Conservation (phyloP, 2,329 filamentous ascomycete species). For the Coniochaeta hoffmannii region DNA sequence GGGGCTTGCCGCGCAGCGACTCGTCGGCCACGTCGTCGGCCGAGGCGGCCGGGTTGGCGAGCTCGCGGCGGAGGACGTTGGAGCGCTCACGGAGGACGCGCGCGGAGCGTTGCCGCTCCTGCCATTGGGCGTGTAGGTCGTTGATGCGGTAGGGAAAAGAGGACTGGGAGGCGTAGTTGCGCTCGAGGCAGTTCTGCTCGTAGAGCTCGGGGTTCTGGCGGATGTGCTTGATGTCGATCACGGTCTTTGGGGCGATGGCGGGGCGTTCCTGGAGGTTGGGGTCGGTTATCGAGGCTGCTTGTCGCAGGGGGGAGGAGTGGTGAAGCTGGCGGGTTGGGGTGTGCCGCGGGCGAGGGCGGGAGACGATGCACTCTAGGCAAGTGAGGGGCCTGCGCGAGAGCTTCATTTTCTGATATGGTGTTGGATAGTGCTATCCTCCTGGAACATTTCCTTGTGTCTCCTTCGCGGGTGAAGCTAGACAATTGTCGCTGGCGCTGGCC, state of each 20-base stretch:
- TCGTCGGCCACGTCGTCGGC: slow-evolving; percentile 23
- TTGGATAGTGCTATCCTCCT: background rate
- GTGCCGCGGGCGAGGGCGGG: background rate
- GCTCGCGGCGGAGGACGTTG: slow-evolving; percentile 54
- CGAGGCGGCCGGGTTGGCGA: slow-evolving; percentile 44
- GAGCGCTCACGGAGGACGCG: slow-evolving; percentile 57
- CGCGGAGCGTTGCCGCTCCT: slow-evolving; percentile 51
- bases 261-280: slow-evolving; percentile 34
- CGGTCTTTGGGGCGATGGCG: slow-evolving; percentile 68
- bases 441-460: too few relatives aligned
- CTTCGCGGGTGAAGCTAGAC: too few relatives aligned
- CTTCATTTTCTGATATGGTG: slow-evolving; percentile 7
- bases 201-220: slow-evolving; percentile 76
- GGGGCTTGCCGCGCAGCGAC: slow-evolving; percentile 19
- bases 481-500: too few relatives aligned
- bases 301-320: slow-evolving; percentile 1
- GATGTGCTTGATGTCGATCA: slow-evolving; percentile 82
- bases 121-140: slow-evolving; percentile 48
- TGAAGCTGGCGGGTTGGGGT: background rate
- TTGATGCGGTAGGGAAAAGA: slow-evolving; percentile 49
- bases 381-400: slow-evolving; percentile 8
- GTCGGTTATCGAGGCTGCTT: background rate
- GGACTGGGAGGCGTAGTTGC: slow-evolving; percentile 65
- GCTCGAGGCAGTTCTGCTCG: slow-evolving; percentile 72
- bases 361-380: slow-evolving; percentile 8